Evolutionary conservation across 305 asterid species (phyloP), one percentile per base, ranked within the genome.

Genomic region (Fraxinus xanthoxyloides): DNA sequence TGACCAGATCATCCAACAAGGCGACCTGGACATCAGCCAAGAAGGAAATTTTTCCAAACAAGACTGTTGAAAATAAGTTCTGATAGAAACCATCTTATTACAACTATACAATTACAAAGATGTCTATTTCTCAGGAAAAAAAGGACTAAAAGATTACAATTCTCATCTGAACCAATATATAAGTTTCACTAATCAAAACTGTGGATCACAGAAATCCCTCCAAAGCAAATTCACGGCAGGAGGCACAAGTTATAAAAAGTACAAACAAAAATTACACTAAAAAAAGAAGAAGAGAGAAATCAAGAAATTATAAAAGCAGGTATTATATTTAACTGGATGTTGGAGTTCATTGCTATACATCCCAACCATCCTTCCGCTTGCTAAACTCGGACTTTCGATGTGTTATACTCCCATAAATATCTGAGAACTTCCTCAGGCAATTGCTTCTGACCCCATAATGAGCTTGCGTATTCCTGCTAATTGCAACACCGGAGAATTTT

Each of bases 291-390:
- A 78, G 70, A 2, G 59, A 28, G 30, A 43, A 43, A 24, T 72
- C 12, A 72, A 63, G 38, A 21, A 72, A 34, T 48, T 7, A n/a
- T 26, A 59, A 35, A 56, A 40, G 69, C 76, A 12, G 17, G 9
- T 69, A 82, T 73, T 77, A 80, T 17, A 76, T 28, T 75, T 76
- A 46, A 7, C 82, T 17, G 79, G 75, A 36, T 70, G 81, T 70
- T 12, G 35, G 24, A 67, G 31, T 54, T 7, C 43, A 69, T 23
- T 24, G 61, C 94, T 91, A 96, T 84, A 93, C 87, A 90, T 96
- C 99, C 99, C 99, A 96, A 17, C 98, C 99, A 81, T 96, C 99
- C 21, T 79, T 89, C 86, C 98, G 92, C 77, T 88, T 84, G 51
- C 89, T 79, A 78, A 96, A 96, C 32, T 90, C 89, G 13, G 89